Base-by-base conservation (phyloP, 371 early-diverging fungal genomes). In the Mucor irregularis region DNA sequence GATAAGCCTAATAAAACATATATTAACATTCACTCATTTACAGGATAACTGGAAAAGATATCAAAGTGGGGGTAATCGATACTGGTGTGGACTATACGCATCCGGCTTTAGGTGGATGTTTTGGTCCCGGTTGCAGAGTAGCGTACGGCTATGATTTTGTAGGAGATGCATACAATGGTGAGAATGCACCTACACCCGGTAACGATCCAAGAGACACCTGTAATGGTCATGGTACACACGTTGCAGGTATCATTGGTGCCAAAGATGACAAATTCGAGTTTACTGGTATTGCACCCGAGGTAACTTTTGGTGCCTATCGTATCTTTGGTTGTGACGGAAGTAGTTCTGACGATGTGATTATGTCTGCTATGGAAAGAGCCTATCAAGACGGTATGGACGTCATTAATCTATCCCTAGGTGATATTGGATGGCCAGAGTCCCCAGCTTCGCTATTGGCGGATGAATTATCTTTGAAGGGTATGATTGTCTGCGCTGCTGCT, bases 321-420 rank as follows among this genome's bases (percentile, higher is more conserved):
- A 80, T 88, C 0, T 91, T 93, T 72, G 90, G 91, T 21, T 94
- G 93, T 65, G 58, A 64, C 2, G 92, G 89, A 6, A 77, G 78
- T 44, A 84, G 88, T n/a, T 69, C 84, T 0, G 82, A 81, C 30
- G 92, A 91, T 53, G 69, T 88, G 5, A 76, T 93, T 8, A 73
- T 90, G 50, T 77, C 79, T 39, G 93, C 90, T 0, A 76, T 93
- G 74, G 86, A 85, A 43, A 57, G 24, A 5, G 93, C 94, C 1
- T 83, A 76, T 56, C 59, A 69, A 0, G 92, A 90, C 57, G 83
- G 88, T 5, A 86, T 88, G 83, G 76, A 76, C 45, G 49, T 76
- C 3, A 51, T 74, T 40, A 74, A 78, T 47, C 33, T 78, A 29
- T 74, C 75, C 0, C 40, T 75, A 8, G 78, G 75, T 1, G 76